Percentiles rank a stretch among this genome's conserved stretches.
Evolutionary conservation across 768 basidiomycete genomes (phyloP).

Genomic region (Tylopilus sp.): DNA sequence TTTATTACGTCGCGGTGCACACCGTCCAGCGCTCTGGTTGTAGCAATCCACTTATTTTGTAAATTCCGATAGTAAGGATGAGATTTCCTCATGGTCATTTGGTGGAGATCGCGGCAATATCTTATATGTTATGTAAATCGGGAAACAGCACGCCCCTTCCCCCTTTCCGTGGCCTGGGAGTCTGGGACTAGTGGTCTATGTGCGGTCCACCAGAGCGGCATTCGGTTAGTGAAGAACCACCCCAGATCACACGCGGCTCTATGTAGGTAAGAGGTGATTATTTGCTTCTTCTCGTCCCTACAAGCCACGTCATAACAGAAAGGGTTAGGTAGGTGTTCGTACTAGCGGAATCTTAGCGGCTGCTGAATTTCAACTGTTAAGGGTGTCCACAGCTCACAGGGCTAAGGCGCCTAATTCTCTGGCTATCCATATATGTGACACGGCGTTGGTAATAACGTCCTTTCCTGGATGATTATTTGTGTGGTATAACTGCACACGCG

Average conservation of each 20-base stretch:
- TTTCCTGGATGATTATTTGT: background rate
- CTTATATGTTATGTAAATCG: no score
- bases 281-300: background rate
- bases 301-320: background rate
- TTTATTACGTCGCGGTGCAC: no score
- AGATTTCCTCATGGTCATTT: no score
- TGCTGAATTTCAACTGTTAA: no score
- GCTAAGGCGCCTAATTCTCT: background rate
- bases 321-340: background rate
- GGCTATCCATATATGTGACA: background rate
- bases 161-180: background rate
- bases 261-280: background rate
- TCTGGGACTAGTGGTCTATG: no score
- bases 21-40: no score
- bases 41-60: no score
- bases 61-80: no score
- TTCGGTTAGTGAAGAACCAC: background rate
- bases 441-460: background rate
- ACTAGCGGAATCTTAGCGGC: background rate
- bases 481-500: background rate
- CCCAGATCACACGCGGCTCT: background rate
- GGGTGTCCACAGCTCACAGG: background rate
- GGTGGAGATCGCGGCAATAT: no score
- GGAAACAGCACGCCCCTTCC: background rate
- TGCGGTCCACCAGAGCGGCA: no score